Base-by-base conservation (phyloP, 202 grass and related monocot species). In the Bolboschoenoplectus hybrid region DNA sequence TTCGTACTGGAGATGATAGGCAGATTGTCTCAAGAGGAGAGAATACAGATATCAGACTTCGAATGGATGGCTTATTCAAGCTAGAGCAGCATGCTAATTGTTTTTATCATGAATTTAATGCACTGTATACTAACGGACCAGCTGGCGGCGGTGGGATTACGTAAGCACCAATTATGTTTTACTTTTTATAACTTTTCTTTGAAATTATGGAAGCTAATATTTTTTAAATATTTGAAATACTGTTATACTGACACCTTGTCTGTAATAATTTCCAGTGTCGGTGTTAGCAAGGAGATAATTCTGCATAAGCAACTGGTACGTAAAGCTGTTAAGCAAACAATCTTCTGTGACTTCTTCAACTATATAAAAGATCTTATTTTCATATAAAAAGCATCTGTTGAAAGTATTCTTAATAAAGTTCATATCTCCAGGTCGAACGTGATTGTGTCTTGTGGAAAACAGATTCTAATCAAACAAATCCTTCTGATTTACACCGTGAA, bases 71-170 rank as follows among this genome's bases (percentile, higher is more conserved):
- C 44, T 85, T 98, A 55, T 98, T 98, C 36, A 82, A 89, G 50
- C 67, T 86, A 77, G 85, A 98, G 83, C 89, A 98, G 72, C 91
- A 98, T 86, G 93, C 95, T 87, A 58, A 86, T 89, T 74, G 85
- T 76, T 95, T 98, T 75, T 57, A 68, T 87, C 67, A 95, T 83
- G 93, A 98, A 85, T 98, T 98, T 83, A 98, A 84, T 84, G 95
- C 93, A 47, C 90, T 98, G 7, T 98, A 95, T 89, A 95, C 95
- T 65, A 98, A 98, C 89, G 95, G 93, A 49, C 95, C 93, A 61
- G 95, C 95, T 77, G 93, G 84, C 56, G 93, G 95, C 40, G 95
- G 95, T 19, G 95, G 95, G 40, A 92, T 98, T 65, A 85, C 86
- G 95, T 98, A 92, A 73, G 46, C 64, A 47, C 73, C 74, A 89